These are phyloP conservation scores for Agaricus blazei DNA, from an alignment of 768 basidiomycete genomes.

Conservation along the genomic window DNA sequence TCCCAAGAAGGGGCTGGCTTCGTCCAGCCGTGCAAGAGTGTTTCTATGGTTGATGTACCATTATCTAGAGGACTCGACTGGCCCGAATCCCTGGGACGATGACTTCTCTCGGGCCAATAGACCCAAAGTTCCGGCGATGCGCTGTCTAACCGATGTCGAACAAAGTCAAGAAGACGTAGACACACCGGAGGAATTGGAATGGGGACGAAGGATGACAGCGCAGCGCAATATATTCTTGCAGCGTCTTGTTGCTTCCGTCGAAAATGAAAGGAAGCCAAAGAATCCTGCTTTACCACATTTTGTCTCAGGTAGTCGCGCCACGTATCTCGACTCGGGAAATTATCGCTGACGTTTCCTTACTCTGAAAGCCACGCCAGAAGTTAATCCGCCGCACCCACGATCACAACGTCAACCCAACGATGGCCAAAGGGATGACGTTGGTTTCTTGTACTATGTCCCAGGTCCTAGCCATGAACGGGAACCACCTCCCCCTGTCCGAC, in stretches of 20 bases:
- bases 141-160: conserved; percentile 50
- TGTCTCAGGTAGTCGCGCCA: conserved; percentile 32
- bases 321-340: neutral
- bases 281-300: conserved; percentile 38
- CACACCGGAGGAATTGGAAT: conserved; percentile 68
- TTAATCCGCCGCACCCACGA: conserved; percentile 26
- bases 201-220: conserved; percentile 71
- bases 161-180: conserved; percentile 70
- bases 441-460: conserved; percentile 49
- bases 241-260: conserved; percentile 54
- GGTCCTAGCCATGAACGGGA: conserved; percentile 6
- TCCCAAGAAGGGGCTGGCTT: conserved; percentile 62
- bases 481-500: conserved; percentile 6
- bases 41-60: conserved; percentile 84
- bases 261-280: conserved; percentile 42
- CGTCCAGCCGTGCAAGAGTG: conserved; percentile 66
- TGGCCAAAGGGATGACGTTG: conserved; percentile 35
- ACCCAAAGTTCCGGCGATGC: conserved; percentile 61
- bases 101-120: conserved; percentile 50
- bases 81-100: conserved; percentile 74
- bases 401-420: conserved; percentile 36
- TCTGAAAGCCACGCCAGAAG: conserved; percentile 17
- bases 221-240: conserved; percentile 68
- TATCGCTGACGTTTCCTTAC: neutral
- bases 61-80: conserved; percentile 65